A percentile compares a stretch with the other conserved stretches of the same genome.
phyloP scores from a whole-genome alignment of 2,329 filamentous ascomycete genomes.

The Aureobasidium melanogenum region DNA sequence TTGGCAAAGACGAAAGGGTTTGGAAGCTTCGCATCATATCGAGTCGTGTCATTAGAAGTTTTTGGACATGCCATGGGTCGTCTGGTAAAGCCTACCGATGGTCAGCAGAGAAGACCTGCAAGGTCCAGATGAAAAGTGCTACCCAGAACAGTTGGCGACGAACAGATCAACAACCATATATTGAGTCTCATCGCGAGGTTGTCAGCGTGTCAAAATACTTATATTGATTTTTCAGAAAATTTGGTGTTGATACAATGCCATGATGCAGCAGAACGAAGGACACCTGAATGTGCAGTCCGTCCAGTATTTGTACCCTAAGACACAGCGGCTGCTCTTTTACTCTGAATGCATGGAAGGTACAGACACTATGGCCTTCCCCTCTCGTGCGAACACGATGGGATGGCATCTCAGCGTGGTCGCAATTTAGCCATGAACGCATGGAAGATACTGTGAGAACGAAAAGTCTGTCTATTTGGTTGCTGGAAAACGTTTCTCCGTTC shows the following conservation, averaged over 20 bases:
- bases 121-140: neutral
- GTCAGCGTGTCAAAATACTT: neutral
- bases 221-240: neutral
- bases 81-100: neutral
- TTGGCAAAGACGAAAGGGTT: slow-evolving; percentile 32
- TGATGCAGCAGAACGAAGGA: neutral
- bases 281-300: neutral
- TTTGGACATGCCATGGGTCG: neutral
- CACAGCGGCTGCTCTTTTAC: neutral
- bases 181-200: neutral
- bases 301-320: neutral
- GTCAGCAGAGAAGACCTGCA: neutral
- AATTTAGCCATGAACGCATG: neutral
- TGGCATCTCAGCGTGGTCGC: neutral
- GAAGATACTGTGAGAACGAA: neutral
- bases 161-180: neutral
- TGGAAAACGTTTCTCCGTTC: neutral
- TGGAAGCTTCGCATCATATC: slow-evolving; percentile 19
- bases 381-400: neutral
- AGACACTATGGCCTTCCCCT: neutral
- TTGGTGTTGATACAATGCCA: neutral
- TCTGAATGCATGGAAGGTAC: neutral
- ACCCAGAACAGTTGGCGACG: neutral
- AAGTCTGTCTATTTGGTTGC: neutral
- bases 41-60: neutral